Percentiles rank a stretch among this genome's conserved stretches.
These are phyloP conservation scores for Corymbia calophylla DNA, from an alignment of 441 rosid species.

Conservation along the genomic window DNA sequence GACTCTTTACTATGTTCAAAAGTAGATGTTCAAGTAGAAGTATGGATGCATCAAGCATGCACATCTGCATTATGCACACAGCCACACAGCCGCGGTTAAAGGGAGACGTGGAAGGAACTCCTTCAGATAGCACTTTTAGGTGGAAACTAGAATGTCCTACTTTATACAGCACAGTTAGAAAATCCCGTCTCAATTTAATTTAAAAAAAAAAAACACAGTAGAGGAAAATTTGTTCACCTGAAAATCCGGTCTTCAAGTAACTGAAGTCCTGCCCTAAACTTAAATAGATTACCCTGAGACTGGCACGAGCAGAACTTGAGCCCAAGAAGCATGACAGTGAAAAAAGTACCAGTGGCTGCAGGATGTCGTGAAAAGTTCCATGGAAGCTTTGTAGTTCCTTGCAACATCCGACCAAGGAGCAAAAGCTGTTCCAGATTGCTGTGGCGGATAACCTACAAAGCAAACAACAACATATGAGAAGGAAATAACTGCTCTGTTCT, in stretches of 20 bases:
- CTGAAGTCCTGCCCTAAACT: conserved; percentile 81
- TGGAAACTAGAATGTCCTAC: not conserved
- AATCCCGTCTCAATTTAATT: not conserved
- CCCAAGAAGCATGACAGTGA: conserved; percentile 97
- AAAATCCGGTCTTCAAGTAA: conserved; percentile 90
- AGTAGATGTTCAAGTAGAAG: not conserved
- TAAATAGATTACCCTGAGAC: conserved; percentile 78
- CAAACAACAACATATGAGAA: conserved; percentile 13
- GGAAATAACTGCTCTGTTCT: not conserved
- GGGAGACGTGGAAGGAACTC: not conserved
- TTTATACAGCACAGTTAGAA: not conserved
- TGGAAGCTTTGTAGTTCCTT: conserved; percentile 74
- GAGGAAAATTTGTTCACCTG: conserved; percentile 40
- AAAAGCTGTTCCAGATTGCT: conserved; percentile 91
- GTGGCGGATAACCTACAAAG: conserved; percentile 78
- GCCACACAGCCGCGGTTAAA: not conserved
- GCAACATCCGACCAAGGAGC: conserved; percentile 89
- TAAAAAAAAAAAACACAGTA: not conserved
- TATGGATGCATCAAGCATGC: not conserved
- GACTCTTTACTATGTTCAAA: not conserved
- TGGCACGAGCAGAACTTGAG: conserved; percentile 90
- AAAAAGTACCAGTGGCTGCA: conserved; percentile 95
- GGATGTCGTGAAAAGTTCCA: conserved; percentile 99
- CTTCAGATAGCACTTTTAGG: not conserved
- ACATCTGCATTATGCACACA: not conserved